Conservation (phyloP, 2,329 filamentous ascomycete species). For the Clonostachys chloroleuca region DNA sequence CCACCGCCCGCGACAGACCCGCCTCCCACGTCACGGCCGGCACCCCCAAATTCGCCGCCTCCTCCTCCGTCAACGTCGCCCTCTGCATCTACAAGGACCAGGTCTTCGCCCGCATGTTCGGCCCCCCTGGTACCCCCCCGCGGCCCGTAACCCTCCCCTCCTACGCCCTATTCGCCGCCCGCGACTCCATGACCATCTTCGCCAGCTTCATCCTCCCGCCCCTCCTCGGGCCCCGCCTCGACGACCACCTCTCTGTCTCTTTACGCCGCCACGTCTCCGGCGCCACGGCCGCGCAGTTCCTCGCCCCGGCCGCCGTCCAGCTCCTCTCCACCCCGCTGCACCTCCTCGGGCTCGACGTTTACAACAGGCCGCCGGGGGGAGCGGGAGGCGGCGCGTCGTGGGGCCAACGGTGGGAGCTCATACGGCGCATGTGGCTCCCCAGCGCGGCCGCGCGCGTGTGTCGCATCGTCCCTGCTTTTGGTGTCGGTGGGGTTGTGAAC, state of each 20-base stretch:
- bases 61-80: slow-evolving; percentile 76
- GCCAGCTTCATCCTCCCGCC: slow-evolving; percentile 88
- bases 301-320: slow-evolving; percentile 76
- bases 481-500: slow-evolving; percentile 84
- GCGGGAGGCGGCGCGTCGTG: slow-evolving; percentile 29
- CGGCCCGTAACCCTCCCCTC: slow-evolving; percentile 63
- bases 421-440: slow-evolving; percentile 72
- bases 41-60: slow-evolving; percentile 75
- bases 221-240: slow-evolving; percentile 67
- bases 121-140: slow-evolving; percentile 46
- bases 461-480: slow-evolving; percentile 85
- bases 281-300: slow-evolving; percentile 70
- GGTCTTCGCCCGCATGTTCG: slow-evolving; percentile 79
- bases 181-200: slow-evolving; percentile 87
- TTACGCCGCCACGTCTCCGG: slow-evolving; percentile 38
- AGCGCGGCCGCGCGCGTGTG: slow-evolving; percentile 74
- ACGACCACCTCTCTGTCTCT: slow-evolving; percentile 43
- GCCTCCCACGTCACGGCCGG: slow-evolving; percentile 67
- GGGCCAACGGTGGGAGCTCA: slow-evolving; percentile 58
- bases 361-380: slow-evolving; percentile 55
- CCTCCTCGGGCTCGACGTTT: slow-evolving; percentile 79
- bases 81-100: slow-evolving; percentile 89
- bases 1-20: slow-evolving; percentile 54
- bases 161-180: slow-evolving; percentile 73
- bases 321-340: slow-evolving; percentile 79